Conservation (phyloP, 139 green algal species). For the Yamagishiella unicocca region DNA sequence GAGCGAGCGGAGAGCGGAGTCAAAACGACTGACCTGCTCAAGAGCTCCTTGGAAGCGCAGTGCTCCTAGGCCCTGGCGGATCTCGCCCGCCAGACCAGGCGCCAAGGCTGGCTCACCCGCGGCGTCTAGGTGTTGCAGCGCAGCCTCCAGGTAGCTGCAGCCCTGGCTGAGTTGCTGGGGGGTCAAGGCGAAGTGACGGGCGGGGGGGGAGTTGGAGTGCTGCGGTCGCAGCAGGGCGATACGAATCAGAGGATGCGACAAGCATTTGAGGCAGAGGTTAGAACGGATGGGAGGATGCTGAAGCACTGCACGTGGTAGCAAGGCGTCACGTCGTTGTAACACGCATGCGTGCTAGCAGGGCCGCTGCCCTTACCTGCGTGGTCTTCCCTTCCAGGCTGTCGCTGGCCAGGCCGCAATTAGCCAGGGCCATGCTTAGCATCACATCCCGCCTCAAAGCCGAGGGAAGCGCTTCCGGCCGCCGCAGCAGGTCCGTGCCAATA, state of each 20-base stretch:
- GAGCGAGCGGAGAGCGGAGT: no score
- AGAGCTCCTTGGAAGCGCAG: conserved; percentile 37
- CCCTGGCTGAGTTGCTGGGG: background rate
- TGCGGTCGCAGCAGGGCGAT: no score
- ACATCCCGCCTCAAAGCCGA: conserved; percentile 58
- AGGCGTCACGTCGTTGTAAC: no score
- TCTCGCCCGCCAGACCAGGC: conserved; percentile 63
- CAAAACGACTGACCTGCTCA: background rate
- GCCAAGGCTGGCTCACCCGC: conserved; percentile 56
- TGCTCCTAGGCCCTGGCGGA: conserved; percentile 60
- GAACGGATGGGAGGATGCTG: no score
- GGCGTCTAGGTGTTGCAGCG: conserved; percentile 61
- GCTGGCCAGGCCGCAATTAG: conserved; percentile 70
- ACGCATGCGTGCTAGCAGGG: no score
- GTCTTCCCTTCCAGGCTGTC: conserved; percentile 15
- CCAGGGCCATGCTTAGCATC: conserved; percentile 69
- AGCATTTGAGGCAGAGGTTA: no score
- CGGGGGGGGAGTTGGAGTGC: no score
- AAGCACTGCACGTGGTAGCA: no score
- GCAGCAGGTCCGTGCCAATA: conserved; percentile 13
- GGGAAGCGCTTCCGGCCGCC: background rate
- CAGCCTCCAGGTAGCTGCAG: conserved; percentile 68
- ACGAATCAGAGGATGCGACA: no score
- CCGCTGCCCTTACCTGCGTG: background rate
- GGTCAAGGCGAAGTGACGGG: background rate